phyloP scores from a whole-genome alignment of 2,329 filamentous ascomycete genomes.

The Chalara sp. region DNA sequence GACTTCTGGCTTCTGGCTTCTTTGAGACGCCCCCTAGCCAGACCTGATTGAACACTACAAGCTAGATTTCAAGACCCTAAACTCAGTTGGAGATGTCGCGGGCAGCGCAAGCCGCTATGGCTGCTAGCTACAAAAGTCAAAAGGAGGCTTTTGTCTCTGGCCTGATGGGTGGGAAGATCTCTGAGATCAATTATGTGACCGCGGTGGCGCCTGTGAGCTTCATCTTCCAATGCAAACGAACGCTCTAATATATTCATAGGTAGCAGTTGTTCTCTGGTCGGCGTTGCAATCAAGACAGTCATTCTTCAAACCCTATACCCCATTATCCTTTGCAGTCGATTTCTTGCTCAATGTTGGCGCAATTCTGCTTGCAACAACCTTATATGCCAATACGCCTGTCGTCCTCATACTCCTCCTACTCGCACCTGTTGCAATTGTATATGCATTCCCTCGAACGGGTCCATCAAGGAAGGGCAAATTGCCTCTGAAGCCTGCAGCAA shows the following conservation, averaged over 20 bases:
- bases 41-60: too few species aligned
- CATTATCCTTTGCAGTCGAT: slow-evolving; percentile 65
- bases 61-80: too few species aligned
- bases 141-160: slow-evolving; percentile 97
- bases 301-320: slow-evolving; percentile 73
- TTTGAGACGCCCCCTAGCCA: too few species aligned
- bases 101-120: slow-evolving; percentile 29
- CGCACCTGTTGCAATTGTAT: slow-evolving; percentile 58
- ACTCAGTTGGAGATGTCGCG: slow-evolving; percentile 16
- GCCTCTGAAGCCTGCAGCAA: slow-evolving; percentile 36
- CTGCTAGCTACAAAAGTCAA: slow-evolving; percentile 71
- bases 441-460: slow-evolving; percentile 38
- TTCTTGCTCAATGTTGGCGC: slow-evolving; percentile 81
- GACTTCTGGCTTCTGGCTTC: too few species aligned
- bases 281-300: slow-evolving; percentile 75
- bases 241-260: slow-evolving; percentile 39
- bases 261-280: slow-evolving; percentile 81
- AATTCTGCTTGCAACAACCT: slow-evolving; percentile 76
- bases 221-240: slow-evolving; percentile 13
- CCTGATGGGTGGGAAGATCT: slow-evolving; percentile 72
- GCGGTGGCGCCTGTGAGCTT: slow-evolving; percentile 71
- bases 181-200: slow-evolving; percentile 83
- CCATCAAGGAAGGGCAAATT: slow-evolving; percentile 43
- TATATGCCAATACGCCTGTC: slow-evolving; percentile 71
- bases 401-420: slow-evolving; percentile 70